A percentile compares a stretch with the other conserved stretches of the same genome.
phyloP scores from a whole-genome alignment of 495 filamentous ascomycete species.

The Acidiella bohemica region DNA sequence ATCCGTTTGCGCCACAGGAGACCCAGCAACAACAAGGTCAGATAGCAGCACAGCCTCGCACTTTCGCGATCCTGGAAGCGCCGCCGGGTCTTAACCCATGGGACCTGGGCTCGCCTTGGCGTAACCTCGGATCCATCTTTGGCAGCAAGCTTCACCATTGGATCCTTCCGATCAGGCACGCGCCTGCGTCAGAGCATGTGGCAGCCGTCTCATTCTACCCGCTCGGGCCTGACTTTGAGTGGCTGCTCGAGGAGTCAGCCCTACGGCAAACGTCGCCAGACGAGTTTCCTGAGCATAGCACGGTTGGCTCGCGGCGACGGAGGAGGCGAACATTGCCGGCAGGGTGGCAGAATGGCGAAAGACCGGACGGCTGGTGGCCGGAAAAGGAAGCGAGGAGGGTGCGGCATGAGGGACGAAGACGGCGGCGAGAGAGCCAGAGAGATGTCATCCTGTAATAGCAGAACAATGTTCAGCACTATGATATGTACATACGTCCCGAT shows the following conservation, averaged over 20 bases:
- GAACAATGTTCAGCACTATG: no score
- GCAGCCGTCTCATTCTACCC: slow-evolving; percentile 11
- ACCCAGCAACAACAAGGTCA: slow-evolving; percentile 9
- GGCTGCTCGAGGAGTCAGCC: slow-evolving; percentile 13
- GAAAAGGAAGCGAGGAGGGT: slow-evolving; percentile 12
- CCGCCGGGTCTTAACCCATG: slow-evolving; percentile 20
- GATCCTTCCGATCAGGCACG: slow-evolving; percentile 18
- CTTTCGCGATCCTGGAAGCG: slow-evolving; percentile 22
- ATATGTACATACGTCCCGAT: not conserved
- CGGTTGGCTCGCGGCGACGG: not conserved
- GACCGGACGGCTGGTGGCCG: slow-evolving; percentile 13
- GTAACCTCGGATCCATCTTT: slow-evolving; percentile 17
- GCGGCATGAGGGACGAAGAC: slow-evolving; percentile 1
- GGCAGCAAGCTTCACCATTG: slow-evolving; percentile 16
- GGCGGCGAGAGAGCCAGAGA: not conserved
- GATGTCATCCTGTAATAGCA: not conserved
- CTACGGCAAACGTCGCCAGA: slow-evolving; percentile 1
- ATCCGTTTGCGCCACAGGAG: slow-evolving; percentile 5
- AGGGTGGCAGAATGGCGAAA: slow-evolving; percentile 19
- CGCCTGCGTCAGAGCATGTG: slow-evolving; percentile 19
- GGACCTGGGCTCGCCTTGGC: slow-evolving; percentile 16
- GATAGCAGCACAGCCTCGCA: slow-evolving; percentile 14
- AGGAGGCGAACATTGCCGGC: slow-evolving; percentile 8
- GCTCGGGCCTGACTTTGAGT: slow-evolving; percentile 16
- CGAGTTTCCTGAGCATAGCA: not conserved